phyloP scores from a whole-genome alignment of 495 filamentous ascomycete genomes.

The Aspergillus panamensis region DNA sequence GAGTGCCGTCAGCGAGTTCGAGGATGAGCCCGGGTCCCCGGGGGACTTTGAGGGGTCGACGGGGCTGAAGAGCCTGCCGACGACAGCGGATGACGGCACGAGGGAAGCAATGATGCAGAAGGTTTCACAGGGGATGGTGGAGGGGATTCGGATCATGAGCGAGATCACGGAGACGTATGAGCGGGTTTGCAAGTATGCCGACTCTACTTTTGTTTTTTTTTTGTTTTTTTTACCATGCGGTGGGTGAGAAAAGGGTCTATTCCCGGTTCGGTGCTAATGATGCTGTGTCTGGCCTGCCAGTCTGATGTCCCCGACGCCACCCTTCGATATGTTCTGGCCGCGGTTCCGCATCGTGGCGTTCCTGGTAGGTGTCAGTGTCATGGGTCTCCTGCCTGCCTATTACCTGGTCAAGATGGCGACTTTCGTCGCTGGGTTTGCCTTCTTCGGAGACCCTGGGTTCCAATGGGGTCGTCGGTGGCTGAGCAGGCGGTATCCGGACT shows the following conservation, averaged over 20 bases:
- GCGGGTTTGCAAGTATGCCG: conserved; percentile 71
- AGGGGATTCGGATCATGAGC: conserved; percentile 70
- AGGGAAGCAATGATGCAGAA: conserved; percentile 78
- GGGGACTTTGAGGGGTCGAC: conserved; percentile 45
- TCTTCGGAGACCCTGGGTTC: conserved; percentile 80
- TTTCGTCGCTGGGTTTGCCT: conserved; percentile 64
- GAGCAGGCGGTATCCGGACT: conserved; percentile 66
- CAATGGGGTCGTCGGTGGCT: conserved; percentile 54
- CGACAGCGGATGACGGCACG: conserved; percentile 75
- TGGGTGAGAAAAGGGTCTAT: too few relatives aligned
- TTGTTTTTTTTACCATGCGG: neutral
- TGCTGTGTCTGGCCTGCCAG: conserved; percentile 31
- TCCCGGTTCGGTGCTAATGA: conserved; percentile 2
- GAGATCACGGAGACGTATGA: conserved; percentile 79
- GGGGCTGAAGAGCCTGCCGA: conserved; percentile 57
- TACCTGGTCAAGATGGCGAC: conserved; percentile 67
- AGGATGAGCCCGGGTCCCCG: neutral
- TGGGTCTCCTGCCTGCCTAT: conserved; percentile 65
- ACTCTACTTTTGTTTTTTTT: conserved; percentile 7
- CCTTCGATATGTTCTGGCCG: conserved; percentile 63
- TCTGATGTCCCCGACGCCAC: conserved; percentile 71
- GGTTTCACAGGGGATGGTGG: conserved; percentile 65
- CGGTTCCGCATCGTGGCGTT: conserved; percentile 61
- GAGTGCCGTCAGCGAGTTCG: conserved; percentile 1
- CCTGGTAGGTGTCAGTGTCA: conserved; percentile 37